phyloP scores from a whole-genome alignment of 371 early-diverging fungal species.

The Actinomortierella wolfii region DNA sequence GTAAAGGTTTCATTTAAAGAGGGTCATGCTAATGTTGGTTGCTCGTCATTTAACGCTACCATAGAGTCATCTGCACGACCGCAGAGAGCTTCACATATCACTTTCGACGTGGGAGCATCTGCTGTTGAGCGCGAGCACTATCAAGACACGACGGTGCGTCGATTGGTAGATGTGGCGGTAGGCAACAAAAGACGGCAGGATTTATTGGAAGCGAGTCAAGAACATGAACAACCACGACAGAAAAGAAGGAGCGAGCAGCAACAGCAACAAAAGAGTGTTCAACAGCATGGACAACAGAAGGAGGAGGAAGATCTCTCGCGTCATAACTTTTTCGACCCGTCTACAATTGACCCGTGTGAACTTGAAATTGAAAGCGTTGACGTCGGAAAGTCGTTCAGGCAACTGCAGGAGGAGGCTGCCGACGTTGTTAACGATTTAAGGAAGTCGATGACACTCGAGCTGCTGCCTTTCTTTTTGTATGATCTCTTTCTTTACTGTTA shows the following conservation, averaged over 20 bases:
- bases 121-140: no score
- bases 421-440: conserved; percentile 3
- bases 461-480: conserved; percentile 11
- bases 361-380: conserved; percentile 6
- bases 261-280: background rate
- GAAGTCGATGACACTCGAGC: conserved; percentile 2
- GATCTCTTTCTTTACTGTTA: background rate
- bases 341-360: conserved; percentile 2
- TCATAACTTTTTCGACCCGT: conserved; percentile 5
- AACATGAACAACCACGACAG: background rate
- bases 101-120: no score
- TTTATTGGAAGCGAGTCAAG: background rate
- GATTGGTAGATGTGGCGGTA: no score
- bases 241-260: background rate
- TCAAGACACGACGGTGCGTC: no score
- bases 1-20: no score
- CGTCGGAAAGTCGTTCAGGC: conserved; percentile 5
- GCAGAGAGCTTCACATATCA: no score
- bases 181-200: no score
- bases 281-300: background rate
- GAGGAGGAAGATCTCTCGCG: no score
- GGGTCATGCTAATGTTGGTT: no score
- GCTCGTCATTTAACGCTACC: no score
- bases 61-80: no score
- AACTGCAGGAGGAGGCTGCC: conserved; percentile 8